Percentiles rank a stretch among this genome's conserved stretches.
phyloP scores from a whole-genome alignment of 2,329 filamentous ascomycete species.

The Aureobasidium sp. region DNA sequence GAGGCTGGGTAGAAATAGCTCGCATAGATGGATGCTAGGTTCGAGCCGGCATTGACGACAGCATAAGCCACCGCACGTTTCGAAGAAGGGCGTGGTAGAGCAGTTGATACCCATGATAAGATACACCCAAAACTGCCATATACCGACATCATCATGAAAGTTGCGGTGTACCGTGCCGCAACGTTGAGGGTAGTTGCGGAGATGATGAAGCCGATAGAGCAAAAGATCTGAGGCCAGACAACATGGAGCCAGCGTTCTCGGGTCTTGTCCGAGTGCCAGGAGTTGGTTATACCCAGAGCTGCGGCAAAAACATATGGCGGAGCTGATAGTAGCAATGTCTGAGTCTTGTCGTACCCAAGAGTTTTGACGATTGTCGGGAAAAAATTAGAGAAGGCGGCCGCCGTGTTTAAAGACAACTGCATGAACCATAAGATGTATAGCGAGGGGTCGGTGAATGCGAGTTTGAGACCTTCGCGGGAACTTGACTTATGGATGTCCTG shows the following conservation, averaged over 20 bases:
- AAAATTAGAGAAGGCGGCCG: slow-evolving; percentile 48
- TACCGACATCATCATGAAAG: slow-evolving; percentile 49
- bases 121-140: background rate
- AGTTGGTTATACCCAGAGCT: slow-evolving; percentile 34
- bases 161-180: slow-evolving; percentile 39
- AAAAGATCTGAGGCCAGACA: slow-evolving; percentile 42
- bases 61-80: slow-evolving; percentile 26
- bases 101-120: slow-evolving; percentile 24
- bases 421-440: background rate
- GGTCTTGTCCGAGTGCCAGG: slow-evolving; percentile 45
- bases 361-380: slow-evolving; percentile 57
- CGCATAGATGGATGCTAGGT: slow-evolving; percentile 27
- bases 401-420: background rate
- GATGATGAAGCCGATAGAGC: slow-evolving; percentile 47
- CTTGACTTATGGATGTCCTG: slow-evolving; percentile 31
- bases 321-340: slow-evolving; percentile 50
- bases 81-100: slow-evolving; percentile 25
- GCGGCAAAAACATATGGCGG: slow-evolving; percentile 42
- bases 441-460: slow-evolving; percentile 29
- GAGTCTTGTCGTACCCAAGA: slow-evolving; percentile 47
- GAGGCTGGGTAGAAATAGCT: background rate
- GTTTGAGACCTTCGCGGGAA: slow-evolving; percentile 37
- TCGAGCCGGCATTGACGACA: slow-evolving; percentile 26
- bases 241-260: slow-evolving; percentile 51
- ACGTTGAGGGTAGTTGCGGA: background rate